phyloP scores from a whole-genome alignment of 192 early-diverging fungal species.

The Dissophora globulifera region DNA sequence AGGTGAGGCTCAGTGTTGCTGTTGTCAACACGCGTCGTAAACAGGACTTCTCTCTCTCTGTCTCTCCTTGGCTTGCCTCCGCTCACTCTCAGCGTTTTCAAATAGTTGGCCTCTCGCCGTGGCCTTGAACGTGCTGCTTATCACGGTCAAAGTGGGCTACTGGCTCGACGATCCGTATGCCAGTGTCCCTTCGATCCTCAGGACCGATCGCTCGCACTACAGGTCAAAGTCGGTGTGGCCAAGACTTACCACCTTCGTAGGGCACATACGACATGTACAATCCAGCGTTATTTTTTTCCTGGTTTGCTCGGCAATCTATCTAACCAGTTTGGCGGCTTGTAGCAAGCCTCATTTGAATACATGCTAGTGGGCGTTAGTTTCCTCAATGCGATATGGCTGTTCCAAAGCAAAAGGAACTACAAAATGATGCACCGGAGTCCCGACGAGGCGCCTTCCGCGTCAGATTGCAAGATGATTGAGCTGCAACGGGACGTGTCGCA shows the following conservation, averaged over 20 bases:
- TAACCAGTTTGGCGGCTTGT: no score
- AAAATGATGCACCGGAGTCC: constrained; percentile 27
- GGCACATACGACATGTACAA: not conserved
- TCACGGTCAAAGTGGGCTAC: constrained; percentile 39
- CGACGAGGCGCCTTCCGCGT: constrained; percentile 19
- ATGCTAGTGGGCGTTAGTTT: constrained; percentile 39
- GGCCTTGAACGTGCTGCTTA: constrained; percentile 26
- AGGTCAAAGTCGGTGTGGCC: constrained; percentile 20
- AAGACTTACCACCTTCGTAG: constrained; percentile 19
- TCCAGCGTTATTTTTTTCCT: not conserved
- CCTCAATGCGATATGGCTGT: constrained; percentile 34
- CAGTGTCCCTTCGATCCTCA: constrained; percentile 33
- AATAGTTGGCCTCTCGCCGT: constrained; percentile 43
- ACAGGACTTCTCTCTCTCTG: no score
- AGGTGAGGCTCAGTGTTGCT: constrained; percentile 5
- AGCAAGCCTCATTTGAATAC: constrained; percentile 26
- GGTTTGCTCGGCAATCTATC: not conserved
- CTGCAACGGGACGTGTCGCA: constrained; percentile 19
- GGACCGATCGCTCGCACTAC: constrained; percentile 14
- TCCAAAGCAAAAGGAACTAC: constrained; percentile 49
- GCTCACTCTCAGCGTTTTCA: not conserved
- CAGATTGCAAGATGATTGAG: constrained; percentile 21
- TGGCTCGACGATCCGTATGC: constrained; percentile 46
- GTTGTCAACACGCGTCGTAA: not conserved
- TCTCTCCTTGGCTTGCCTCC: no score